Evolutionary conservation across 1,284 basidiomycete genomes (phyloP).

Genomic region (Dichomitus squalens): DNA sequence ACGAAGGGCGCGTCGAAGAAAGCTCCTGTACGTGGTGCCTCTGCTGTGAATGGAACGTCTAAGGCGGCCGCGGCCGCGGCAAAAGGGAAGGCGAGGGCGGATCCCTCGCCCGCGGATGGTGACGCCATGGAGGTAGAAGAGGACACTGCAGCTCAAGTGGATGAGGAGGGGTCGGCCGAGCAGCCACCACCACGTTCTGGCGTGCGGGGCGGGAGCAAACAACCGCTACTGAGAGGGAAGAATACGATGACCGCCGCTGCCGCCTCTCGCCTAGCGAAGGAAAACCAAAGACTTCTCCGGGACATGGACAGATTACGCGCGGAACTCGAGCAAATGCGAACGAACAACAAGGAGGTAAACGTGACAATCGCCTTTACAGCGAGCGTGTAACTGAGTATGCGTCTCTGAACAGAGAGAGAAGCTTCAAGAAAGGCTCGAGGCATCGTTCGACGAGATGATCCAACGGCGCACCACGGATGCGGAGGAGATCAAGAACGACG

Average conservation of each 20-base stretch:
- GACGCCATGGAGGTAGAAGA: conserved; percentile 17
- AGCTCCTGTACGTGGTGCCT: conserved; percentile 8
- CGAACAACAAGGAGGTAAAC: conserved; percentile 20
- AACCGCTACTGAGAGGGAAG: conserved; percentile 12
- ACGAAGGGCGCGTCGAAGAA: conserved; percentile 19
- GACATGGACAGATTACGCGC: conserved; percentile 25
- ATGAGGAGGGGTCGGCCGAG: conserved; percentile 17
- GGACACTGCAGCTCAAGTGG: conserved; percentile 6
- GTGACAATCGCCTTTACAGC: not conserved
- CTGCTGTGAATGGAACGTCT: conserved; percentile 18
- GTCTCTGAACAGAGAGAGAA: conserved; percentile 45
- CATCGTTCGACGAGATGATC: conserved; percentile 58
- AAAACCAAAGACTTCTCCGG: conserved; percentile 15
- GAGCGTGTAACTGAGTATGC: not conserved
- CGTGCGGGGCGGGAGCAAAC: conserved; percentile 11
- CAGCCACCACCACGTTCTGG: conserved; percentile 4
- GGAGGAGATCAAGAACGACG: conserved; percentile 52
- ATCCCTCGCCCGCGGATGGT: conserved; percentile 11
- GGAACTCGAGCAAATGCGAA: conserved; percentile 23
- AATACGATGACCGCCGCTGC: not conserved
- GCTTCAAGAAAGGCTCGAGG: conserved; percentile 37
- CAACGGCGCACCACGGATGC: conserved; percentile 62
- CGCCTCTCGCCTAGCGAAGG: conserved; percentile 12
- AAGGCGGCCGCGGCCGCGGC: conserved; percentile 21
- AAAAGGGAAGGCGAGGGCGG: conserved; percentile 32